A percentile compares a stretch with the other conserved stretches of the same genome.
These are phyloP conservation scores for Calcarisporium arbuscula DNA, from an alignment of 2,329 filamentous ascomycete genomes.

Conservation along the genomic window DNA sequence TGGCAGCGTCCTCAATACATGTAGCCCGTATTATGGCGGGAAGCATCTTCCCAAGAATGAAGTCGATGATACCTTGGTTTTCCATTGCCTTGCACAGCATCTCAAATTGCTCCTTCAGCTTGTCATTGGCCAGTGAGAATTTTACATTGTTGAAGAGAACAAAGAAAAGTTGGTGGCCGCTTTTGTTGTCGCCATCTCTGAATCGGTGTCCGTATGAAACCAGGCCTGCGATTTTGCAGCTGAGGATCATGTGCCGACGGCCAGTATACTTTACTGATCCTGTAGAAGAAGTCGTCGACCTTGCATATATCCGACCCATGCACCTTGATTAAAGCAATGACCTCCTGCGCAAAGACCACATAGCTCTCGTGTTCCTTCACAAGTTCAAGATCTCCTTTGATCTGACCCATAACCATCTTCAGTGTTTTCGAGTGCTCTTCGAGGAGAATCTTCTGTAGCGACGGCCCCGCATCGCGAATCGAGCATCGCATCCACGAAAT, in stretches of 20 bases:
- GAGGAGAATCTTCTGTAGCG: conserved; percentile 28
- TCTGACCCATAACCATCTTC: conserved; percentile 44
- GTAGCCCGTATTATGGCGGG: conserved; percentile 43
- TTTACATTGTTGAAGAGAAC: conserved; percentile 54
- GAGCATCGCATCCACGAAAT: conserved; percentile 45
- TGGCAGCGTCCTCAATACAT: conserved; percentile 28
- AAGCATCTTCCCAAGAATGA: conserved; percentile 46
- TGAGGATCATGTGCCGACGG: conserved; percentile 50
- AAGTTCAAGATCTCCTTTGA: conserved; percentile 42
- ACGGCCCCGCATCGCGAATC: conserved; percentile 32
- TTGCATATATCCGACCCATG: conserved; percentile 47
- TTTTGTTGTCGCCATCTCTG: conserved; percentile 43
- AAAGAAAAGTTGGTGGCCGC: conserved; percentile 45
- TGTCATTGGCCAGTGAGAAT: conserved; percentile 42
- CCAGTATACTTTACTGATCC: conserved; percentile 49
- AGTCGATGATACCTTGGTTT: conserved; percentile 36
- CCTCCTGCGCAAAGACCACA: conserved; percentile 44
- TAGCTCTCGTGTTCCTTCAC: conserved; percentile 39
- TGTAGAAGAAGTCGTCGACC: conserved; percentile 50
- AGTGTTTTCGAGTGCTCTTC: conserved; percentile 37
- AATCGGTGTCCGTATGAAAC: conserved; percentile 50
- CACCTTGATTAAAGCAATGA: conserved; percentile 48
- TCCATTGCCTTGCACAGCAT: conserved; percentile 44
- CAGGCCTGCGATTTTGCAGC: conserved; percentile 49
- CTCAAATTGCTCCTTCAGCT: conserved; percentile 37